Percentiles rank a stretch among this genome's conserved stretches.
These are phyloP conservation scores for Scalesia atractyloides DNA, from an alignment of 129 eudicot genomes.

Conservation along the genomic window DNA sequence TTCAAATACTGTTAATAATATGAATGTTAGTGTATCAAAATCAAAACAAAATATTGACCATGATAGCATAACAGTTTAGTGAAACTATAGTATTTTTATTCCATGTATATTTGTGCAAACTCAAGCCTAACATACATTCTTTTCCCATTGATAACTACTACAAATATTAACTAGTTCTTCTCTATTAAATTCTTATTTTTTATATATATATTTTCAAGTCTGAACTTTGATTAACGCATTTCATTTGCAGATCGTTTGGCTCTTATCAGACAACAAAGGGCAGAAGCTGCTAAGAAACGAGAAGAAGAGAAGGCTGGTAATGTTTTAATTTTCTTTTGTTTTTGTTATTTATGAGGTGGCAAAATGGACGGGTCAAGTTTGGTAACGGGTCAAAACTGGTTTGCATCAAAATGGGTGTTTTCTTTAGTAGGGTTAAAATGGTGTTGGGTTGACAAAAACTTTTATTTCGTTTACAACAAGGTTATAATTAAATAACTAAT, in stretches of 20 bases:
- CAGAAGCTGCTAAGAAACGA: slow-evolving; percentile 92
- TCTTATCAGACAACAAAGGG: slow-evolving; percentile 91
- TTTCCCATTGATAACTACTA: neutral
- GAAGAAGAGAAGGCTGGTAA: slow-evolving; percentile 97
- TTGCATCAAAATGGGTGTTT: neutral
- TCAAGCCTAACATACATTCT: neutral
- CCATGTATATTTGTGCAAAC: neutral
- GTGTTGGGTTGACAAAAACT: neutral
- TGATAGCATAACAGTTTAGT: neutral
- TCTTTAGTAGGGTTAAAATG: neutral
- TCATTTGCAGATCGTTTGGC: slow-evolving; percentile 77
- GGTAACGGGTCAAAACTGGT: neutral
- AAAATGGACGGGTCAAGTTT: neutral
- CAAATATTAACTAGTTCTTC: neutral
- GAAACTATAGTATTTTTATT: neutral
- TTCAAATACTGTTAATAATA: neutral
- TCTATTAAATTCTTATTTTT: neutral
- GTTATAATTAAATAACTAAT: neutral
- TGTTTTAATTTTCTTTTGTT: neutral
- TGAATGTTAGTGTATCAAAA: neutral
- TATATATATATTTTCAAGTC: neutral
- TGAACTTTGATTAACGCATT: neutral
- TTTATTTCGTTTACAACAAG: neutral
- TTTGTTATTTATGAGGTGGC: neutral
- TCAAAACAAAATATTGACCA: neutral